phyloP scores from a whole-genome alignment of 306 rosid genomes.

The Rubus idaeus region DNA sequence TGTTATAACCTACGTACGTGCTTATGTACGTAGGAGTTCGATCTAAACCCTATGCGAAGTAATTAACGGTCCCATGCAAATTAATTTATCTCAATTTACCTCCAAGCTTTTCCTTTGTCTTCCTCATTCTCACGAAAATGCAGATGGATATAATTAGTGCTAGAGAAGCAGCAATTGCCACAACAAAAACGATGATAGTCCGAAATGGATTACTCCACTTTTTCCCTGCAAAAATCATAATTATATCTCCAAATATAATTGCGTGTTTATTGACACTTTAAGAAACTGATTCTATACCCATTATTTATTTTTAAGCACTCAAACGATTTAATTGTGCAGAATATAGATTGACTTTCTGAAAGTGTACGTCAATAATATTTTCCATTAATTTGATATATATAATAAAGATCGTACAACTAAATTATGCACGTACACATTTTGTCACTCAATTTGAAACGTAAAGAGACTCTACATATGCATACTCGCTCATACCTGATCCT shows the following conservation, averaged over 20 bases:
- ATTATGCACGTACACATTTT: background rate
- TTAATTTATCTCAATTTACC: slow-evolving; percentile 5
- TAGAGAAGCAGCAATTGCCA: background rate
- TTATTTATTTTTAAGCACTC: too few species aligned
- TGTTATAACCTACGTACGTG: too few species aligned
- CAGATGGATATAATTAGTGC: slow-evolving; percentile 11
- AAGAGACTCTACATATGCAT: background rate
- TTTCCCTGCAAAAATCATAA: background rate
- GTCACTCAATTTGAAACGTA: background rate
- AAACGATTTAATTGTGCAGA: too few species aligned
- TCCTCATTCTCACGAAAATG: slow-evolving; percentile 5
- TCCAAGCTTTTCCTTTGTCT: slow-evolving; percentile 3
- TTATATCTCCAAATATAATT: background rate
- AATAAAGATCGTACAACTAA: too few species aligned
- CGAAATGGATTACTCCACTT: background rate
- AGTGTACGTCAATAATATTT: background rate
- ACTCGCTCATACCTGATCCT: background rate
- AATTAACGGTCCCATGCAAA: background rate
- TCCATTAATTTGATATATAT: too few species aligned
- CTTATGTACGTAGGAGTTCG: background rate
- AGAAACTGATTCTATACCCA: too few species aligned
- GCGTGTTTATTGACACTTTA: background rate
- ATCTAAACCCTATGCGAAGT: background rate
- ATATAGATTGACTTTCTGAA: background rate
- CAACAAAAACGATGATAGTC: slow-evolving; percentile 4